Base-by-base conservation (phyloP, 1,139 yeast species). In the Hanseniaspora uvarum region DNA sequence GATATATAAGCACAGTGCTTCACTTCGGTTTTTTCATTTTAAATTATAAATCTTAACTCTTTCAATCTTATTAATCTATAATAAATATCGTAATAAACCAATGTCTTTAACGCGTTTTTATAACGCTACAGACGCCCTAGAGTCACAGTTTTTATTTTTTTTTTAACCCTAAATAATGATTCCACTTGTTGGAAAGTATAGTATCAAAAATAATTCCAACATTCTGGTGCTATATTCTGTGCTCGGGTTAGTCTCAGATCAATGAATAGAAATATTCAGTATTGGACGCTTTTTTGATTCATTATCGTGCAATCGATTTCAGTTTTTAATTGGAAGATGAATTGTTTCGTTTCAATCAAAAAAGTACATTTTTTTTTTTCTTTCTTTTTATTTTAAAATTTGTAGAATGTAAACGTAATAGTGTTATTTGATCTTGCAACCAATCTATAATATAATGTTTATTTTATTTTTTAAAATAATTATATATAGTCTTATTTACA, bases 171-270 rank as follows among this genome's bases (percentile, higher is more conserved):
- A 60, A 67, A 68, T 67, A 63, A 68, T 68, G 66, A 59, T 54
- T 55, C 53, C 57, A 57, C 57, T 56, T 59, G 59, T 60, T 60
- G 63, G 64, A 66, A 63, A 60, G 60, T 39, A 45, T 53, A 16
- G 30, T 53, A 26, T 40, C 40, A 40, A 34, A 44, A 52, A 53
- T 38, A 53, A 53, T 58, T 59, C 56, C 56, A 54, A 54, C 40
- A 54, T 53, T 59, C 60, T 62, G 59, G 50, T 54, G 56, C 56
- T 55, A 59, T 55, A 65, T 72, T 77, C 78, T 86, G 94, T 84
- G 94, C 94, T 84, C 88, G 92, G 92, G 92, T 83, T 70, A 73
- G 85, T 84, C 92, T 83, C 76, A 84, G 87, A 84, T 69, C 55
- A 54, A 57, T 56, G 54, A 55, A 54, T 54, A 45, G 51, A 51